These are phyloP conservation scores for Plantago coronopus DNA, from an alignment of 305 asterid species.

Conservation along the genomic window DNA sequence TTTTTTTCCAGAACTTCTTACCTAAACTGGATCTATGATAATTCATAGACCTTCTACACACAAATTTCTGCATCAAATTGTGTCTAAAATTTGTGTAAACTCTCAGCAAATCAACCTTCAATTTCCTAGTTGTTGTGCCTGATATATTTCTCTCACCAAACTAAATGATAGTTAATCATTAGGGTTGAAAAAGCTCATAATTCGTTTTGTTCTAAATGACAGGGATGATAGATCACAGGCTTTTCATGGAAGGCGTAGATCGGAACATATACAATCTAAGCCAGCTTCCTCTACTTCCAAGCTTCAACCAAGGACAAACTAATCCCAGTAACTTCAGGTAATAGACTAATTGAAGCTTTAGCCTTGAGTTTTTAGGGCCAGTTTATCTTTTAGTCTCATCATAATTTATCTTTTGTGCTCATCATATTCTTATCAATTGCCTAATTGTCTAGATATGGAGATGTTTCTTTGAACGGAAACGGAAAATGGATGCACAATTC, in stretches of 20 bases:
- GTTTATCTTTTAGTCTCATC: neutral
- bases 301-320: conserved; percentile 37
- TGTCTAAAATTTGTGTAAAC: too few species aligned
- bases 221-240: conserved; percentile 44
- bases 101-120: too few species aligned
- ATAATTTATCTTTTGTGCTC: neutral
- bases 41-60: too few species aligned
- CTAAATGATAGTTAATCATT: neutral
- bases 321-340: conserved; percentile 43
- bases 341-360: conserved; percentile 1
- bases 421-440: neutral
- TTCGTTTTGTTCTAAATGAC: conserved; percentile 6
- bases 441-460: conserved; percentile 41
- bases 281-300: conserved; percentile 60
- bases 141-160: too few species aligned
- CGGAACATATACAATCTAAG: conserved; percentile 57
- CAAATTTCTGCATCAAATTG: neutral
- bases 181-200: conserved; percentile 25
- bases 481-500: conserved; percentile 43
- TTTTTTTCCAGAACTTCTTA: neutral
- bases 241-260: conserved; percentile 52
- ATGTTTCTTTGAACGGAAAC: conserved; percentile 40
- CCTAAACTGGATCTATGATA: too few species aligned
- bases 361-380: conserved; percentile 14
- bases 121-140: too few species aligned